Evolutionary conservation across 2,329 filamentous ascomycete genomes (phyloP).

Genomic region (Scytalidium lignicola): DNA sequence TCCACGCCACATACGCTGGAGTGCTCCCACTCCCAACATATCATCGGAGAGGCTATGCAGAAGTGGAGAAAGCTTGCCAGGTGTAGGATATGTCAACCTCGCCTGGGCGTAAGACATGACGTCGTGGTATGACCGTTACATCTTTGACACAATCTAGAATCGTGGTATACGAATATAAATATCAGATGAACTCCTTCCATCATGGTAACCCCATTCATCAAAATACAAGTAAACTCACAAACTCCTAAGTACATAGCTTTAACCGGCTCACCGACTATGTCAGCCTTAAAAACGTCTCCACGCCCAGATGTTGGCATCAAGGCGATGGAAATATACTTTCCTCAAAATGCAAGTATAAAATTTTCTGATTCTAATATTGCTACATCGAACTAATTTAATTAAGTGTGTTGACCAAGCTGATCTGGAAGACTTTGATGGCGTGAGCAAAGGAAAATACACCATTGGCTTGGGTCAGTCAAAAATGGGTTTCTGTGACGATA

Average conservation of each 20-base stretch:
- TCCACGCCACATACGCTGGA: too few relatives aligned
- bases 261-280: background rate
- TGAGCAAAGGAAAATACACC: conserved; percentile 74
- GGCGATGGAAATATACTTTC: conserved; percentile 82
- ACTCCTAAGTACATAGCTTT: background rate
- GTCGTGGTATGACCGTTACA: too few relatives aligned
- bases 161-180: too few relatives aligned
- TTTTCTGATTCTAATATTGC: conserved; percentile 4
- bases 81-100: too few relatives aligned
- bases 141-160: too few relatives aligned
- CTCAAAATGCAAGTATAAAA: conserved; percentile 60
- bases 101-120: too few relatives aligned
- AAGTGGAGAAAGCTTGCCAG: too few relatives aligned
- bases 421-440: conserved; percentile 76
- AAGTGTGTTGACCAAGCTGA: conserved; percentile 76
- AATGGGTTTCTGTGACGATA: conserved; percentile 83
- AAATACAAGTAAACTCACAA: background rate
- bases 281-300: background rate
- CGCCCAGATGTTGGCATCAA: conserved; percentile 84
- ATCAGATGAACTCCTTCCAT: too few relatives aligned
- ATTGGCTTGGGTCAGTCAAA: conserved; percentile 81
- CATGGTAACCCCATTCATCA: too few relatives aligned
- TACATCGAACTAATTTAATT: background rate
- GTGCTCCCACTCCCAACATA: too few relatives aligned
- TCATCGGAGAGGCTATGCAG: too few relatives aligned